phyloP scores from a whole-genome alignment of 805 yeast genomes.

The Sungouiella blattae region DNA sequence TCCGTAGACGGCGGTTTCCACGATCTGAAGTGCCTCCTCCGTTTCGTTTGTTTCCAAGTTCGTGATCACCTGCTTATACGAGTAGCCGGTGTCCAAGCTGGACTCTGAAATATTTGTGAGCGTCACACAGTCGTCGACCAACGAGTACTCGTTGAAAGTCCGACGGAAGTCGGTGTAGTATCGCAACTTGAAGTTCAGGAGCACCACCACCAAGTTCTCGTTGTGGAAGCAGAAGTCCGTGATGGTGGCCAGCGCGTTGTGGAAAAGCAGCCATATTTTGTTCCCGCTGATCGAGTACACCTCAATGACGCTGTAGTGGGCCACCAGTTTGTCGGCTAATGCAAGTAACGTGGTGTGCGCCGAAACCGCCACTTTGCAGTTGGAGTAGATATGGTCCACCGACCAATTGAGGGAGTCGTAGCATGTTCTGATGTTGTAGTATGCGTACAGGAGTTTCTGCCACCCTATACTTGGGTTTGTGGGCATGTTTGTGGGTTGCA shows the following conservation, averaged over 20 bases:
- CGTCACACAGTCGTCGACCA: constrained; percentile 16
- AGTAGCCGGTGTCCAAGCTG: not conserved
- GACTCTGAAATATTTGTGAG: not conserved
- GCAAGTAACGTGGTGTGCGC: constrained; percentile 57
- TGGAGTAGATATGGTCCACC: constrained; percentile 30
- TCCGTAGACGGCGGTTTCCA: constrained; percentile 30
- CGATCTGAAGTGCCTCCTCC: constrained; percentile 27
- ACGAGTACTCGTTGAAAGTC: constrained; percentile 53
- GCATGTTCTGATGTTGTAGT: constrained; percentile 60
- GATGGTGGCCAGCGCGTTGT: constrained; percentile 50
- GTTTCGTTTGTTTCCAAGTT: constrained; percentile 30
- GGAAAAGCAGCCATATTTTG: constrained; percentile 34
- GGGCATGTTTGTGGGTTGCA: too few relatives aligned
- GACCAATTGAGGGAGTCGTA: constrained; percentile 52
- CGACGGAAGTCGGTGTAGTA: constrained; percentile 64
- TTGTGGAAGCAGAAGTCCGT: constrained; percentile 46
- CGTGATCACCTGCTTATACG: constrained; percentile 18
- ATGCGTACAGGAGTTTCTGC: constrained; percentile 75
- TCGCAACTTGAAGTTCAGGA: constrained; percentile 51
- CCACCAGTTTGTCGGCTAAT: constrained; percentile 34
- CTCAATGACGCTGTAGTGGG: constrained; percentile 35
- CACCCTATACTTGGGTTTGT: constrained; percentile 54
- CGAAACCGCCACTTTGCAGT: constrained; percentile 48
- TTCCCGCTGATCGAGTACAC: constrained; percentile 34
- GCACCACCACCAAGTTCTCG: constrained; percentile 56